phyloP scores from a whole-genome alignment of 176 grass and related monocot species.

The Areca catechu region DNA sequence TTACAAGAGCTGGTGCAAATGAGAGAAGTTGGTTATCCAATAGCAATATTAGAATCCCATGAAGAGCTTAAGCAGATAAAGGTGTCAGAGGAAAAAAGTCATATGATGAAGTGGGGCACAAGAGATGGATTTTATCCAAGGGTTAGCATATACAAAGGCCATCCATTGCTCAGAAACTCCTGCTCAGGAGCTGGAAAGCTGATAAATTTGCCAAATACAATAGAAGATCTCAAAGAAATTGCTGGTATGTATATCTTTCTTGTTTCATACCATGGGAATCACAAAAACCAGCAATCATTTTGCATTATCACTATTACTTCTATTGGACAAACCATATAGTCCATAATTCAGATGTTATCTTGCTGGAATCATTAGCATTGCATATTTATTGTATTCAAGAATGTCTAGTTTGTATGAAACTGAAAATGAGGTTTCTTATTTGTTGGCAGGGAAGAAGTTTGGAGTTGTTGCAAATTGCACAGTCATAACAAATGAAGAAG shows the following conservation, averaged over 20 bases:
- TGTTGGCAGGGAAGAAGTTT: constrained; percentile 55
- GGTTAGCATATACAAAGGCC: too few relatives aligned
- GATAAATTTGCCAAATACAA: not conserved
- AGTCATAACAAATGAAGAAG: constrained; percentile 48
- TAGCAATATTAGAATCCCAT: constrained; percentile 31
- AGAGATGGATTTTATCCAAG: too few relatives aligned
- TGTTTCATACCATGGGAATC: too few relatives aligned
- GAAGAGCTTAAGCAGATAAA: constrained; percentile 1
- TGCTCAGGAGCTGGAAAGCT: not conserved
- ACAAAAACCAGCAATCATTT: too few relatives aligned
- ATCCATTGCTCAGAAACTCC: too few relatives aligned
- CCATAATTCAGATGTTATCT: too few relatives aligned
- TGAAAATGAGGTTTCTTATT: not conserved
- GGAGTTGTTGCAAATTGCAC: constrained; percentile 24
- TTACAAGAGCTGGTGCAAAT: constrained; percentile 31
- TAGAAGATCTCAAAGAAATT: not conserved
- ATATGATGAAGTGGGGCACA: not conserved
- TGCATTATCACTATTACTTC: too few relatives aligned
- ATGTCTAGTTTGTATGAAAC: too few relatives aligned
- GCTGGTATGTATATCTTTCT: too few relatives aligned
- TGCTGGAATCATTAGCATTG: too few relatives aligned
- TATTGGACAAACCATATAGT: too few relatives aligned
- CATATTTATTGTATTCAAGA: too few relatives aligned
- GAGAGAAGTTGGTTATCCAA: constrained; percentile 44
- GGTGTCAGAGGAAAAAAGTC: not conserved